A percentile compares a stretch with the other conserved stretches of the same genome.
phyloP scores from a whole-genome alignment of 1,139 yeast species.

The Casaregolazyma lundiana region DNA sequence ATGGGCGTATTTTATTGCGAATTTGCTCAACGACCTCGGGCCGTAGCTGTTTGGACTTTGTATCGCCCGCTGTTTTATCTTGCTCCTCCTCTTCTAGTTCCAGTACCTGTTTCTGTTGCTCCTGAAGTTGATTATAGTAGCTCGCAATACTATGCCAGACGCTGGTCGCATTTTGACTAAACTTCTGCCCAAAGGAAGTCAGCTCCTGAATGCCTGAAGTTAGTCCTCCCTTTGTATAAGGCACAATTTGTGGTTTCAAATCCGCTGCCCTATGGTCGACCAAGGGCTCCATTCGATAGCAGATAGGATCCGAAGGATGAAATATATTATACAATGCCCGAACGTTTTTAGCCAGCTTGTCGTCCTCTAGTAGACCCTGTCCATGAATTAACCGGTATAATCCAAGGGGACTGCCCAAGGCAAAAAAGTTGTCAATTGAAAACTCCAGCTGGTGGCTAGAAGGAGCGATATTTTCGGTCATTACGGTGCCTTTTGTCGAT shows the following conservation, averaged over 20 bases:
- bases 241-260: constrained; percentile 56
- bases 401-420: constrained; percentile 86
- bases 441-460: constrained; percentile 47
- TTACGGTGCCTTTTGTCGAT: constrained; percentile 14
- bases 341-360: constrained; percentile 35
- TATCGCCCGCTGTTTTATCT: constrained; percentile 12
- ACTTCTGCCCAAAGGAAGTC: constrained; percentile 40
- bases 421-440: constrained; percentile 65
- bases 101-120: not conserved
- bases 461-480: constrained; percentile 21
- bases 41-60: constrained; percentile 5
- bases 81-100: constrained; percentile 15
- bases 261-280: constrained; percentile 51
- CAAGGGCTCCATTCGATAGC: constrained; percentile 81
- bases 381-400: constrained; percentile 53
- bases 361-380: constrained; percentile 6
- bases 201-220: constrained; percentile 41
- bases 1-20: constrained; percentile 25
- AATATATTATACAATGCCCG: constrained; percentile 66
- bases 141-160: constrained; percentile 33
- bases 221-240: constrained; percentile 48
- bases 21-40: constrained; percentile 22
- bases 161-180: constrained; percentile 44
- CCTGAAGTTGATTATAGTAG: constrained; percentile 1
- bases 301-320: constrained; percentile 88